Conservation (phyloP, 805 yeast genomes). For the Monosporozyma servazzii region DNA sequence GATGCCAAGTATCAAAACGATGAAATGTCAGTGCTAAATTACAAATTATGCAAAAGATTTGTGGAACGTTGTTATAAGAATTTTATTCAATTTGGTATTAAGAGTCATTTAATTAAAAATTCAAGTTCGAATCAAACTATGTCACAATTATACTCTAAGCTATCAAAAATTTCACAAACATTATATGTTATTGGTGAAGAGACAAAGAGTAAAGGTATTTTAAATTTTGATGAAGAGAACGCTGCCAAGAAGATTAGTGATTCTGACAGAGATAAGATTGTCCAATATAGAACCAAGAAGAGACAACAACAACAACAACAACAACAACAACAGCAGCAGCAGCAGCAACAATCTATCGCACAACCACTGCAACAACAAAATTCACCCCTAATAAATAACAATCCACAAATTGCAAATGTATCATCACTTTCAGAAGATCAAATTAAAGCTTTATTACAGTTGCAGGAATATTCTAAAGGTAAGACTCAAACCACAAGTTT, state of each 20-base stretch:
- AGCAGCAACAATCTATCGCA: conserved; percentile 9
- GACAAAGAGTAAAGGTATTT: conserved; percentile 28
- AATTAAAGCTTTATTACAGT: conserved; percentile 1
- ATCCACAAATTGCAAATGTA: conserved; percentile 2
- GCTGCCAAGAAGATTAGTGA: conserved; percentile 19
- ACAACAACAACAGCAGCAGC: conserved; percentile 8
- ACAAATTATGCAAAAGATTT: conserved; percentile 51
- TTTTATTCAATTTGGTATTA: conserved; percentile 34
- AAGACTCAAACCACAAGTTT: conserved; percentile 20
- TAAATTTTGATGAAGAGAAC: conserved; percentile 13
- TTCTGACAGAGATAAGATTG: conserved; percentile 16
- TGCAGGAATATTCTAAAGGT: conserved; percentile 24
- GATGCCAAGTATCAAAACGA: conserved; percentile 46
- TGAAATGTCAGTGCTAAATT: conserved; percentile 29
- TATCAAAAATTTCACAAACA: conserved; percentile 28
- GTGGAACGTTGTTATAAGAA: conserved; percentile 51
- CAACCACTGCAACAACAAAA: not conserved
- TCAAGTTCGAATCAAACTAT: conserved; percentile 9
- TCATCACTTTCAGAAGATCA: not conserved
- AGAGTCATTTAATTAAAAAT: conserved; percentile 28
- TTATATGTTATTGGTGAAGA: conserved; percentile 30
- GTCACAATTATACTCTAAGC: conserved; percentile 19
- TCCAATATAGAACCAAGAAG: conserved; percentile 5
- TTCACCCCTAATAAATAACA: not conserved
- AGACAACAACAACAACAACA: not conserved